phyloP scores from a whole-genome alignment of 495 filamentous ascomycete species.

The Lineolata rhizophorae region DNA sequence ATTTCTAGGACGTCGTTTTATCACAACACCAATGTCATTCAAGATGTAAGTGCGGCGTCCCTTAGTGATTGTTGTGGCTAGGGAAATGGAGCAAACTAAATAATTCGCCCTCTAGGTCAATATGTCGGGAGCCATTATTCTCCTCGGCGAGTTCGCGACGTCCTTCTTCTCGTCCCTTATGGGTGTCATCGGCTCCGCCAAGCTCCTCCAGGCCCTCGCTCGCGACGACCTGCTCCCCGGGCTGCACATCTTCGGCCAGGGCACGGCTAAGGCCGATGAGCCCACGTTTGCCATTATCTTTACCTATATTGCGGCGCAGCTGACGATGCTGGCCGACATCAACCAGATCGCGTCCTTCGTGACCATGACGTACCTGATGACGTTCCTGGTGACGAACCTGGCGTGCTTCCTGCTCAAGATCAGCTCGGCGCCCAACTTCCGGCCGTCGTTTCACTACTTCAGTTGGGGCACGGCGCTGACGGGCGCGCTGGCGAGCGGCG shows the following conservation, averaged over 20 bases:
- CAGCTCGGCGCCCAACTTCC: constrained; percentile 80
- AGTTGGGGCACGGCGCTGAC: constrained; percentile 62
- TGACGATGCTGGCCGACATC: constrained; percentile 66
- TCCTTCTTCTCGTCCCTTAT: constrained; percentile 71
- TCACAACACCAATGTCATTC: constrained; percentile 55
- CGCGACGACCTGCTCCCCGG: constrained; percentile 64
- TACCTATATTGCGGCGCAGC: constrained; percentile 53
- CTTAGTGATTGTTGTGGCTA: not conserved
- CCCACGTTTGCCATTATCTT: constrained; percentile 56
- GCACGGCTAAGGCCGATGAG: constrained; percentile 52
- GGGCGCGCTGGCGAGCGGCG: constrained; percentile 50
- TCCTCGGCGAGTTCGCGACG: constrained; percentile 63
- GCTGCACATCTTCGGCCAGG: constrained; percentile 50
- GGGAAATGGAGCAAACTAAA: not conserved
- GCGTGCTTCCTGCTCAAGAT: constrained; percentile 79
- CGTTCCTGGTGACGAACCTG: constrained; percentile 58
- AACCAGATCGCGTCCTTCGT: constrained; percentile 78
- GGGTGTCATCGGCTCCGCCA: constrained; percentile 75
- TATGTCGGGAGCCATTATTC: constrained; percentile 44
- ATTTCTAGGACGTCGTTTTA: constrained; percentile 55
- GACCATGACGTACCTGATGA: constrained; percentile 73
- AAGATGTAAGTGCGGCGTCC: constrained; percentile 27
- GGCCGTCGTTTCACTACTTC: constrained; percentile 75
- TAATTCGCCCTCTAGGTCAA: constrained; percentile 31
- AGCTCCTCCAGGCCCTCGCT: constrained; percentile 66